Evolutionary conservation across 2,329 filamentous ascomycete genomes (phyloP).

Genomic region (Pyrenophora seminiperda): DNA sequence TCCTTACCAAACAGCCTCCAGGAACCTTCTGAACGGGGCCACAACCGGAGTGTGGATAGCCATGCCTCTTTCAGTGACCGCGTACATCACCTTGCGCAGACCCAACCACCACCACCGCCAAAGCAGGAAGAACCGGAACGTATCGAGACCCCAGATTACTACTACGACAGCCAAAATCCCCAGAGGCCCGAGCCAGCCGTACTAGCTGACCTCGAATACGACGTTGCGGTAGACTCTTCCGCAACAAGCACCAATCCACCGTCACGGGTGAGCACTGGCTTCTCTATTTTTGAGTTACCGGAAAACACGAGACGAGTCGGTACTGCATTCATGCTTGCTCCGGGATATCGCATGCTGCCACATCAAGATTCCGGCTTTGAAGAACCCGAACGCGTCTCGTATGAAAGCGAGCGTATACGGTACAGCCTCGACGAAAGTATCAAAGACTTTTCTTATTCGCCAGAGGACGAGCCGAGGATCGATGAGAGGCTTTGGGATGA

Average conservation of each 20-base stretch:
- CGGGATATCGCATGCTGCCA: slow-evolving; percentile 34
- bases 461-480: slow-evolving; percentile 27
- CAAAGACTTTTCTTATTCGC: slow-evolving; percentile 17
- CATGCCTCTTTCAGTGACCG: slow-evolving; percentile 45
- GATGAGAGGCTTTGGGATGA: slow-evolving; percentile 35
- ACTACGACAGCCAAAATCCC: slow-evolving; percentile 17
- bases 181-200: slow-evolving; percentile 27
- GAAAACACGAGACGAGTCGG: slow-evolving; percentile 19
- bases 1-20: slow-evolving; percentile 12
- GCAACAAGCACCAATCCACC: slow-evolving; percentile 30
- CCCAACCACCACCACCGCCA: slow-evolving; percentile 7
- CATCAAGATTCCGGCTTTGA: slow-evolving; percentile 47
- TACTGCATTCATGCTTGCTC: slow-evolving; percentile 29
- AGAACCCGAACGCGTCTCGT: slow-evolving; percentile 23
- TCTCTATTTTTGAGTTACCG: slow-evolving; percentile 31
- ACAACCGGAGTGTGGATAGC: slow-evolving; percentile 28
- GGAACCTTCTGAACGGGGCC: slow-evolving; percentile 12
- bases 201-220: slow-evolving; percentile 40
- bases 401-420: slow-evolving; percentile 34
- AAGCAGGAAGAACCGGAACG: slow-evolving; percentile 8
- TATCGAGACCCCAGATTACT: slow-evolving; percentile 8
- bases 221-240: slow-evolving; percentile 38
- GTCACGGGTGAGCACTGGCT: slow-evolving; percentile 35
- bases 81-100: slow-evolving; percentile 36
- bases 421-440: slow-evolving; percentile 34